A percentile compares a stretch with the other conserved stretches of the same genome.
Conservation (phyloP, 176 grass and related monocot genomes). For the Raddia guianensis region DNA sequence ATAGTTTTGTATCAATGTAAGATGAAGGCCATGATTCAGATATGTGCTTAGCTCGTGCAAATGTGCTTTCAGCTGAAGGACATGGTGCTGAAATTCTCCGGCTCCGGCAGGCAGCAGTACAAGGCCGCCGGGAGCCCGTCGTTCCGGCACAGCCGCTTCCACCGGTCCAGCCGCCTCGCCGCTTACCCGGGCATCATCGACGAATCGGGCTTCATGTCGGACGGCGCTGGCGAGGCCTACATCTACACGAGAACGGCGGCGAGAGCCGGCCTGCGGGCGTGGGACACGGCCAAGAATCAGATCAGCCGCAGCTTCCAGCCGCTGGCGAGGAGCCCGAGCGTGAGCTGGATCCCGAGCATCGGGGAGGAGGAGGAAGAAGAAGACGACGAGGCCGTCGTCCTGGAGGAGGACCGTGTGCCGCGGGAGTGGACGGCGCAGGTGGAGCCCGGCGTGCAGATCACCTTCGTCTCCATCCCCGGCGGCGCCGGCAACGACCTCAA, state of each 20-base stretch:
- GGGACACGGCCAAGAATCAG: constrained; percentile 50
- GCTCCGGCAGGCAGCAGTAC: constrained; percentile 73
- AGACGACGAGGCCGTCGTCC: constrained; percentile 42
- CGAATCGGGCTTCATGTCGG: constrained; percentile 58
- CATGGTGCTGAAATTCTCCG: constrained; percentile 98
- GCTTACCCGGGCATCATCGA: constrained; percentile 64
- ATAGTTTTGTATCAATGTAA: not conserved
- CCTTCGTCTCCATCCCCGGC: constrained; percentile 86
- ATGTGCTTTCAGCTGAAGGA: constrained; percentile 85
- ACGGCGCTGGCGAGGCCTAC: constrained; percentile 51
- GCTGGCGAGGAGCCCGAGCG: constrained; percentile 51
- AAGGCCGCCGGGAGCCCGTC: constrained; percentile 68
- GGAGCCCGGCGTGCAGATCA: constrained; percentile 97
- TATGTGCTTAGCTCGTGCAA: not conserved
- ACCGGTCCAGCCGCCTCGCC: constrained; percentile 48
- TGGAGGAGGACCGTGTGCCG: constrained; percentile 74
- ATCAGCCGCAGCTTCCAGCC: constrained; percentile 40
- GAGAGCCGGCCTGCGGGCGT: constrained; percentile 42
- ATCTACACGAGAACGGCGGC: constrained; percentile 41
- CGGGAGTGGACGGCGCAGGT: constrained; percentile 97
- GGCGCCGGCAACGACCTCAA: constrained; percentile 94
- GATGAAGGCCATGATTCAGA: too few relatives aligned
- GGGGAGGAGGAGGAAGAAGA: constrained; percentile 32
- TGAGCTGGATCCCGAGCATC: constrained; percentile 49
- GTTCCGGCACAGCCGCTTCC: constrained; percentile 63